Percentiles rank a stretch among this genome's conserved stretches.
These are phyloP conservation scores for Mycosphaerella sp. DNA, from an alignment of 2,329 filamentous ascomycete genomes.

Conservation along the genomic window DNA sequence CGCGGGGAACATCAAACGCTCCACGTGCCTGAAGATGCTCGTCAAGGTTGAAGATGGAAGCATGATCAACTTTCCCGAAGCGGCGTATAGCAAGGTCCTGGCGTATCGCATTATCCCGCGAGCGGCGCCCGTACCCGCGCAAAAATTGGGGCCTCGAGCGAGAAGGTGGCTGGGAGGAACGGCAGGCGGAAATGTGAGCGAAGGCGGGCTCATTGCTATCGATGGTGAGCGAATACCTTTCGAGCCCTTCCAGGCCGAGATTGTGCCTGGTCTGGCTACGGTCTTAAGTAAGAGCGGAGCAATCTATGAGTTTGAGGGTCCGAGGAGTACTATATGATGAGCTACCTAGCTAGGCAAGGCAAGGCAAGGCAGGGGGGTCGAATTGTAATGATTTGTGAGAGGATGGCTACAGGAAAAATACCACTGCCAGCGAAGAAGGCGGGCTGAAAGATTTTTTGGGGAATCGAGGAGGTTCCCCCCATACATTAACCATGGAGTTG, in stretches of 20 bases:
- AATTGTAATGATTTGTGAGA: too few relatives aligned
- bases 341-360: neutral
- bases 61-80: constrained; percentile 72
- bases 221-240: constrained; percentile 87
- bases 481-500: too few relatives aligned
- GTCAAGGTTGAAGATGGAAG: constrained; percentile 63
- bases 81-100: constrained; percentile 77
- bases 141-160: constrained; percentile 21
- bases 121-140: constrained; percentile 6
- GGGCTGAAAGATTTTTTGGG: too few relatives aligned
- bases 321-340: constrained; percentile 10
- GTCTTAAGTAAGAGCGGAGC: constrained; percentile 71
- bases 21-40: constrained; percentile 63
- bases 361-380: too few relatives aligned
- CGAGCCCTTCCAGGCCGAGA: constrained; percentile 82
- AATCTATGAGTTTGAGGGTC: constrained; percentile 57
- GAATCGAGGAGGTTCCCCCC: too few relatives aligned
- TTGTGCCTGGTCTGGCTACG: constrained; percentile 74
- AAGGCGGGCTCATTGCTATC: constrained; percentile 87
- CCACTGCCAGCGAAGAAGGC: too few relatives aligned
- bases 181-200: constrained; percentile 45
- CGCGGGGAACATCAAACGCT: constrained; percentile 64
- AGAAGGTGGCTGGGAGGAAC: constrained; percentile 25
- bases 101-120: constrained; percentile 76
- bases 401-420: too few relatives aligned